These are phyloP conservation scores for Fusarium napiforme DNA, from an alignment of 2,329 filamentous ascomycete species.

Conservation along the genomic window DNA sequence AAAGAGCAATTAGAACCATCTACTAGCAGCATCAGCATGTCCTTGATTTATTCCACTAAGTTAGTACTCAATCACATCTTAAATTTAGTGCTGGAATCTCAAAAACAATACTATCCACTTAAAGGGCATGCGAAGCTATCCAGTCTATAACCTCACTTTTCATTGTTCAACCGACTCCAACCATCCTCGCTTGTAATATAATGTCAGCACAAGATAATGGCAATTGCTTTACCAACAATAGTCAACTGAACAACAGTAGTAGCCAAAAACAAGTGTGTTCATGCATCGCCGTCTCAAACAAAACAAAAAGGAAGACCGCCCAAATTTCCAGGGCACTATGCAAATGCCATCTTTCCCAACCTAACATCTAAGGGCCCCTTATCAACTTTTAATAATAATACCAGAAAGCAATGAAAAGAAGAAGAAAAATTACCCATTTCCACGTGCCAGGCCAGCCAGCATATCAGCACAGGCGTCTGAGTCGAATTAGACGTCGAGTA, in stretches of 20 bases:
- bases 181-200: conserved; percentile 31
- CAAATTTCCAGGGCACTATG: conserved; percentile 25
- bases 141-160: conserved; percentile 40
- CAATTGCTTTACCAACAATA: not conserved
- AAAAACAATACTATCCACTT: not conserved
- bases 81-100: conserved; percentile 12
- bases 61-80: conserved; percentile 15
- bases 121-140: conserved; percentile 20
- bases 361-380: conserved; percentile 15
- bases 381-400: conserved; percentile 18
- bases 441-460: conserved; percentile 14
- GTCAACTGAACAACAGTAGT: conserved; percentile 10
- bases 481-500: not conserved
- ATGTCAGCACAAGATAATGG: conserved; percentile 5
- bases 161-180: conserved; percentile 32
- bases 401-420: not conserved
- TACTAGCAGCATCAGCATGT: not conserved
- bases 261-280: conserved; percentile 5
- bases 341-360: conserved; percentile 38
- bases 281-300: not conserved
- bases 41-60: not conserved
- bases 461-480: not conserved
- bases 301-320: conserved; percentile 1
- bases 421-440: not conserved
- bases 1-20: not conserved